A percentile compares a stretch with the other conserved stretches of the same genome.
phyloP scores from a whole-genome alignment of 495 filamentous ascomycete genomes.

The Margaritispora aquatica region DNA sequence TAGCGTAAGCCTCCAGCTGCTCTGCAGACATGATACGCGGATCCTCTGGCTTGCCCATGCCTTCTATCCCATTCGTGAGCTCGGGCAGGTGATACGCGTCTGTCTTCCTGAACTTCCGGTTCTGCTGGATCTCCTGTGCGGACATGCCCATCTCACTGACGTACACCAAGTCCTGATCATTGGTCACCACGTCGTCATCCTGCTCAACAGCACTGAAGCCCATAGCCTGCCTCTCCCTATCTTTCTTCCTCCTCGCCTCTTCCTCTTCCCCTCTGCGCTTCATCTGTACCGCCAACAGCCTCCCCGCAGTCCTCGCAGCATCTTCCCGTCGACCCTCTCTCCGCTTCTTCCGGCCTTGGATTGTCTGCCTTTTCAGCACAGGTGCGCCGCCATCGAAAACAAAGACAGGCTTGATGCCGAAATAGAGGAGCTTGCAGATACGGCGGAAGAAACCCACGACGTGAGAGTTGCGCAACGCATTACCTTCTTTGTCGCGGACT shows the following conservation, averaged over 20 bases:
- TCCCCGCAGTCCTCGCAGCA: slow-evolving; percentile 84
- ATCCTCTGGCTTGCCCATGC: slow-evolving; percentile 86
- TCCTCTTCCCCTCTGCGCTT: slow-evolving; percentile 83
- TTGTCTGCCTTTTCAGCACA: slow-evolving; percentile 83
- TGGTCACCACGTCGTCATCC: slow-evolving; percentile 60
- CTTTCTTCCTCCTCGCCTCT: slow-evolving; percentile 53
- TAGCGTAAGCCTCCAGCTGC: slow-evolving; percentile 86
- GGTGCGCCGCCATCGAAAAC: slow-evolving; percentile 97
- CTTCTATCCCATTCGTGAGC: slow-evolving; percentile 62
- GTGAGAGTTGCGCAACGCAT: slow-evolving; percentile 90
- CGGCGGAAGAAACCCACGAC: slow-evolving; percentile 96
- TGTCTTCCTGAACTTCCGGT: slow-evolving; percentile 77
- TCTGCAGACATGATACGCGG: slow-evolving; percentile 91
- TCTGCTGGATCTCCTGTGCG: slow-evolving; percentile 63
- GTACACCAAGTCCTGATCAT: slow-evolving; percentile 66
- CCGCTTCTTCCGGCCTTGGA: slow-evolving; percentile 67
- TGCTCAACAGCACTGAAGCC: slow-evolving; percentile 27
- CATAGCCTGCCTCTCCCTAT: slow-evolving; percentile 17
- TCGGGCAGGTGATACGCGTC: slow-evolving; percentile 94
- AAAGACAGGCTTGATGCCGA: slow-evolving; percentile 95
- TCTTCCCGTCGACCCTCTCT: slow-evolving; percentile 89
- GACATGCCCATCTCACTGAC: slow-evolving; percentile 84
- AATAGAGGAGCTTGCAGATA: slow-evolving; percentile 94
- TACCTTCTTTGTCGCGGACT: slow-evolving; percentile 96
- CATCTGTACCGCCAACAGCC: slow-evolving; percentile 87